Base-by-base conservation (phyloP, 495 filamentous ascomycete genomes). In the Niebla homalea region DNA sequence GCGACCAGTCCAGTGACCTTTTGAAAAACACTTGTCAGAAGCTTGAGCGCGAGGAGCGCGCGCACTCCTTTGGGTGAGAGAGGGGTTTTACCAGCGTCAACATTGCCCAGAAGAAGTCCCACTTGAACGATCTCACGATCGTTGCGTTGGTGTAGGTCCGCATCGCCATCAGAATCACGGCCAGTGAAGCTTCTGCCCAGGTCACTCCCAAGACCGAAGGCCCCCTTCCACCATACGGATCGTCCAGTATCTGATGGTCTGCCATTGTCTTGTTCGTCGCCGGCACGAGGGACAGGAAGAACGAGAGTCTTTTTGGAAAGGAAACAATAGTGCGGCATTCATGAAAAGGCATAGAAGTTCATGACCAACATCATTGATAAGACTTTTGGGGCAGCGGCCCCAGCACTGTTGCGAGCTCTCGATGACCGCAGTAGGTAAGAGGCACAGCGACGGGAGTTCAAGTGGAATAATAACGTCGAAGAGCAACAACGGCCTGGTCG, bases 101-200 rank as follows among this genome's bases (percentile, higher is more conserved):
- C 8, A 64, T 38, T 29, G 57, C 61, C 61, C 61, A 64, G 10
- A 60, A 25, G 26, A 60, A 64, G 45, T 64, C 61, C 61, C 61
- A 64, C 38, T 59, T 53, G 22, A 62, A 41, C 6, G 57, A 38
- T 44, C 46, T 52, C 42, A 52, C 42, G 21, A 52, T 37, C 4
- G 2, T 18, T 15, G 40, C 40, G n/a, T 52, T 52, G 4, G 57
- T 64, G 36, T 61, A 58, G 14, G 62, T 59, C 23, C 62, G 57
- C 32, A 64, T 39, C 12, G 55, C 35, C 10, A 64, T 54, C 21
- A 64, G 43, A 19, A 60, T 16, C 4, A 59, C 15, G 5, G 62
- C 60, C 20, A 64, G 20, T 16, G 52, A 50, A 42, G 58, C 54
- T 46, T 62, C 58, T 14, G 58, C 50, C 62, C 62, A 64, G 5